Evolutionary conservation across 129 eudicot genomes (phyloP).

Genomic region (Artemisia annua): DNA sequence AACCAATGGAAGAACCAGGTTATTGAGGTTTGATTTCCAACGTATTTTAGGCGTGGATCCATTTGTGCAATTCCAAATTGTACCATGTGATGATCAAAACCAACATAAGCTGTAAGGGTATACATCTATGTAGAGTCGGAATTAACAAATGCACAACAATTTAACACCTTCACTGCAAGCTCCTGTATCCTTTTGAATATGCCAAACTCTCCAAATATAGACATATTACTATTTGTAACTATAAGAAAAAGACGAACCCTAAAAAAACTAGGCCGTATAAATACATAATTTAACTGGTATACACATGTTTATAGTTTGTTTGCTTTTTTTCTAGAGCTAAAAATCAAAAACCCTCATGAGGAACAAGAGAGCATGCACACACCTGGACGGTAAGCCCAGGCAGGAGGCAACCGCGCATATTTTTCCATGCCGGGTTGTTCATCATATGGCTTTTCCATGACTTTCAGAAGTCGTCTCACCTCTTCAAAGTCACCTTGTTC

Average conservation of each 20-base stretch:
- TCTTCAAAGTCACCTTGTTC: conserved; percentile 83
- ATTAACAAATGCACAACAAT: neutral
- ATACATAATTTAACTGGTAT: conserved; percentile 35
- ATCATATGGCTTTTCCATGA: conserved; percentile 75
- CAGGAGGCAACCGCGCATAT: conserved; percentile 91
- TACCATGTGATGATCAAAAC: no score
- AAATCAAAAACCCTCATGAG: conserved; percentile 21
- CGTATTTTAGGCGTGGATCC: no score
- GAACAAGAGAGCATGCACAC: conserved; percentile 63
- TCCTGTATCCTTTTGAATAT: neutral
- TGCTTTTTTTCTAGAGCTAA: no score
- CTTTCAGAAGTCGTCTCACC: conserved; percentile 70
- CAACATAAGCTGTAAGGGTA: neutral
- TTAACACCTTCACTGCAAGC: neutral
- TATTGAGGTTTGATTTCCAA: no score
- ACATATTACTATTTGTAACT: conserved; percentile 18
- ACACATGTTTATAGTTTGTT: no score
- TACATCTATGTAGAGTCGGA: neutral
- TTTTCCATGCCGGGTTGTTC: conserved; percentile 95
- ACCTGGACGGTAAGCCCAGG: conserved; percentile 98
- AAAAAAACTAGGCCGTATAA: neutral
- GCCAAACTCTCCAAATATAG: neutral
- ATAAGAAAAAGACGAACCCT: neutral
- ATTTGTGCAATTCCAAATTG: no score
- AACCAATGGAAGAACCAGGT: no score